Conservation (phyloP, 2,329 filamentous ascomycete species). For the Penicillium psychrosexuale region DNA sequence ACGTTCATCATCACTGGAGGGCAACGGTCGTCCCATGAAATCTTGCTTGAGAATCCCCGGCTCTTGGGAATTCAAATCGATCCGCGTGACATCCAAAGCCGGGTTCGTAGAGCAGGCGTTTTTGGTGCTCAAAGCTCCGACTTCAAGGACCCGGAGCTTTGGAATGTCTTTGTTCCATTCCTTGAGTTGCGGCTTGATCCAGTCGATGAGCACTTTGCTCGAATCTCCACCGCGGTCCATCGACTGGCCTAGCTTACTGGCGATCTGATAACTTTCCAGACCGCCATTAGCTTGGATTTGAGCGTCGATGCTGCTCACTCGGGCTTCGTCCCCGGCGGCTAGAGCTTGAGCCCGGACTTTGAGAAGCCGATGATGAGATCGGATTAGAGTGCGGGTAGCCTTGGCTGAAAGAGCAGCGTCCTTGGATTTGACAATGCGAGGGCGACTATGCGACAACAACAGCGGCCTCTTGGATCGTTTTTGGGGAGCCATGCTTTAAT, state of each 20-base stretch:
- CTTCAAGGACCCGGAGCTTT: slow-evolving; percentile 70
- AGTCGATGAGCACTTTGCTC: slow-evolving; percentile 57
- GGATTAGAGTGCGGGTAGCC: slow-evolving; percentile 57
- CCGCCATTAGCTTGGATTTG: slow-evolving; percentile 58
- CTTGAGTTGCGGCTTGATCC: slow-evolving; percentile 46
- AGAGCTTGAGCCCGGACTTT: slow-evolving; percentile 55
- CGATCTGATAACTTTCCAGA: slow-evolving; percentile 58
- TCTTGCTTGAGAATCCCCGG: slow-evolving; percentile 78
- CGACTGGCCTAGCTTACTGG: slow-evolving; percentile 61
- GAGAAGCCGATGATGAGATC: slow-evolving; percentile 58
- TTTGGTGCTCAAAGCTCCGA: slow-evolving; percentile 77
- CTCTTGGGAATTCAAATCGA: slow-evolving; percentile 86
- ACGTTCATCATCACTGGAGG: slow-evolving; percentile 54
- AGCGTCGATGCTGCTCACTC: slow-evolving; percentile 44
- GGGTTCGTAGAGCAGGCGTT: slow-evolving; percentile 78
- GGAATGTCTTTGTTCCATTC: slow-evolving; percentile 21
- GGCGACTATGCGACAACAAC: slow-evolving; percentile 47
- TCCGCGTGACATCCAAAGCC: slow-evolving; percentile 71
- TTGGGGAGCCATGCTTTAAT: slow-evolving; percentile 27
- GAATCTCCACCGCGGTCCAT: slow-evolving; percentile 62
- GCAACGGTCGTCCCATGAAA: slow-evolving; percentile 85
- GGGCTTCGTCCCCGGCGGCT: slow-evolving; percentile 43
- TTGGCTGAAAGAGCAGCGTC: slow-evolving; percentile 52
- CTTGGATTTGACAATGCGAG: slow-evolving; percentile 40
- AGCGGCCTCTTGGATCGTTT: slow-evolving; percentile 35